Conservation (phyloP, 306 rosid species). For the Vicia faba region DNA sequence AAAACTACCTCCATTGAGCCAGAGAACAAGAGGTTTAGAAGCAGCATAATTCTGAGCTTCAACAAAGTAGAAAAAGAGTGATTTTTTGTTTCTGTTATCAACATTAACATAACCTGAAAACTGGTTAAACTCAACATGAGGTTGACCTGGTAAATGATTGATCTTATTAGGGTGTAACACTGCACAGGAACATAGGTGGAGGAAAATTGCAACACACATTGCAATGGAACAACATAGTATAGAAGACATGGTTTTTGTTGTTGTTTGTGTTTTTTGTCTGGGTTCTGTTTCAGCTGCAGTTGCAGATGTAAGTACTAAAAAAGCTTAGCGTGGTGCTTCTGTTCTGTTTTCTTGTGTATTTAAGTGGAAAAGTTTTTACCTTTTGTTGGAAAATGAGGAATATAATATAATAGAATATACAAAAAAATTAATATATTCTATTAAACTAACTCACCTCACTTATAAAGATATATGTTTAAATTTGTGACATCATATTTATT, state of each 20-base stretch:
- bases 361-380: background rate
- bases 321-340: background rate
- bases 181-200: slow-evolving; percentile 15
- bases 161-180: slow-evolving; percentile 47
- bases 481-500: too few species aligned
- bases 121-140: slow-evolving; percentile 58
- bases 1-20: slow-evolving; percentile 81
- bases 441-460: too few species aligned
- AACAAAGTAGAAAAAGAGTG: slow-evolving; percentile 66
- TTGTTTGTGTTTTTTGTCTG: background rate
- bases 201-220: slow-evolving; percentile 22
- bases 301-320: slow-evolving; percentile 4
- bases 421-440: too few species aligned
- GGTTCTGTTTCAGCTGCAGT: too few species aligned
- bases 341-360: background rate
- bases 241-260: slow-evolving; percentile 32
- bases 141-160: slow-evolving; percentile 64
- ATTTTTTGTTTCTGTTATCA: slow-evolving; percentile 40
- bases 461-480: too few species aligned
- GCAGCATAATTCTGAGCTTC: slow-evolving; percentile 58
- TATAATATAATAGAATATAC: background rate
- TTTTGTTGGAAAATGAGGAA: background rate
- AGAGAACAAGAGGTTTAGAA: slow-evolving; percentile 82
- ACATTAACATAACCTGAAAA: slow-evolving; percentile 66
- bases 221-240: slow-evolving; percentile 35